These are phyloP conservation scores for Articulospora tetracladia DNA, from an alignment of 495 filamentous ascomycete species.

Conservation along the genomic window DNA sequence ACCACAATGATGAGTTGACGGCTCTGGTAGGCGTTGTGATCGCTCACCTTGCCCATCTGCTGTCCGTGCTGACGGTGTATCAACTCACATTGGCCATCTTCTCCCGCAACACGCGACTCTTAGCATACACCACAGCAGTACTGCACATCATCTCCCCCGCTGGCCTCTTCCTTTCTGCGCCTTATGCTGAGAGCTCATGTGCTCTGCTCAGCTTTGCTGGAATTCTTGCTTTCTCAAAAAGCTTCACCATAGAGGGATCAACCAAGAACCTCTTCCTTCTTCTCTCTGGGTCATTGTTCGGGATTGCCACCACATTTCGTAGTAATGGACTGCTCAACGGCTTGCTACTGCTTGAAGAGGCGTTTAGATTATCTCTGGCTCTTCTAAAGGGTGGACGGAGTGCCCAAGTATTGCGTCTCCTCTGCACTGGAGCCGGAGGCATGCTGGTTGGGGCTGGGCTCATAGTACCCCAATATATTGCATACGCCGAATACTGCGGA, in stretches of 20 bases:
- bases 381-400: constrained; percentile 15
- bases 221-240: constrained; percentile 62
- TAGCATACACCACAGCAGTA: constrained; percentile 63
- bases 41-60: constrained; percentile 61
- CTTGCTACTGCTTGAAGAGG: constrained; percentile 51
- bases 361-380: constrained; percentile 24
- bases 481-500: constrained; percentile 69
- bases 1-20: constrained; percentile 11
- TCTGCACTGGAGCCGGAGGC: constrained; percentile 60
- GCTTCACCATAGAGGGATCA: constrained; percentile 30
- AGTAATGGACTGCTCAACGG: constrained; percentile 90
- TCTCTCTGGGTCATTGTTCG: constrained; percentile 63
- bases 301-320: constrained; percentile 67
- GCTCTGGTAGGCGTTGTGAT: constrained; percentile 49
- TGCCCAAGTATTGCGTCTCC: constrained; percentile 38
- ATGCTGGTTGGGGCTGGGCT: constrained; percentile 61
- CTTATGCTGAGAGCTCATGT: constrained; percentile 78
- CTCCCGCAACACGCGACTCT: constrained; percentile 26
- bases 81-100: constrained; percentile 33
- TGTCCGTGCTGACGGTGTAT: constrained; percentile 62
- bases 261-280: constrained; percentile 47
- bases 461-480: constrained; percentile 67
- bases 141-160: constrained; percentile 84
- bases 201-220: constrained; percentile 75
- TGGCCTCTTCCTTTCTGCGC: constrained; percentile 85